Conservation (phyloP, 2,329 filamentous ascomycete species). For the Orbilia quercus region DNA sequence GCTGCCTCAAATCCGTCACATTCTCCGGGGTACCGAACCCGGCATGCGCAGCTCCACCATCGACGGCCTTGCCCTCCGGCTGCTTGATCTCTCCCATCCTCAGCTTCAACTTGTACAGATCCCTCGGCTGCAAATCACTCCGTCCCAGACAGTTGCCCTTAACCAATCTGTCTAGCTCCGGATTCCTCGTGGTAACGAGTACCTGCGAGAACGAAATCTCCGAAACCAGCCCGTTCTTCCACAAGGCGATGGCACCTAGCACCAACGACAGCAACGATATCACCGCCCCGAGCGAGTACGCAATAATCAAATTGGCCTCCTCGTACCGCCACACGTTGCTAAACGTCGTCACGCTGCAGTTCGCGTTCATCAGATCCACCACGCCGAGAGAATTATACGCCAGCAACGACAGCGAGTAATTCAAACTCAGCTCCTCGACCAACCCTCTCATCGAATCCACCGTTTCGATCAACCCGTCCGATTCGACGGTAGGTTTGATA, state of each 20-base stretch:
- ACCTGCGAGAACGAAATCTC: slow-evolving; percentile 50
- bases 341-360: slow-evolving; percentile 43
- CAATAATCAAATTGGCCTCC: slow-evolving; percentile 32
- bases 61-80: slow-evolving; percentile 13
- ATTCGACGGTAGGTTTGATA: slow-evolving; percentile 23
- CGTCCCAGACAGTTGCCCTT: slow-evolving; percentile 45
- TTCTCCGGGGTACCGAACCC: slow-evolving; percentile 41
- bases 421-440: slow-evolving; percentile 45
- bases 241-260: slow-evolving; percentile 30
- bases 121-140: slow-evolving; percentile 34
- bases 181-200: slow-evolving; percentile 49
- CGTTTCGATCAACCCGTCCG: slow-evolving; percentile 10
- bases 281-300: slow-evolving; percentile 19
- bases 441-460: slow-evolving; percentile 17
- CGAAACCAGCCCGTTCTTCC: slow-evolving; percentile 40
- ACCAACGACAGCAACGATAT: slow-evolving; percentile 30
- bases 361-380: slow-evolving; percentile 4
- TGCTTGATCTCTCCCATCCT: slow-evolving; percentile 40
- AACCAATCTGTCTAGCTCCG: slow-evolving; percentile 40
- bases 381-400: slow-evolving; percentile 18
- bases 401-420: slow-evolving; percentile 44
- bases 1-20: slow-evolving; percentile 13
- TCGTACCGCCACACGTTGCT: slow-evolving; percentile 52
- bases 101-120: slow-evolving; percentile 22
- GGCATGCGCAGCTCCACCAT: slow-evolving; percentile 30